Evolutionary conservation across 1,139 yeast genomes (phyloP), one percentile per base, ranked within the genome.

Genomic region (Scheffersomyces lignicola): DNA sequence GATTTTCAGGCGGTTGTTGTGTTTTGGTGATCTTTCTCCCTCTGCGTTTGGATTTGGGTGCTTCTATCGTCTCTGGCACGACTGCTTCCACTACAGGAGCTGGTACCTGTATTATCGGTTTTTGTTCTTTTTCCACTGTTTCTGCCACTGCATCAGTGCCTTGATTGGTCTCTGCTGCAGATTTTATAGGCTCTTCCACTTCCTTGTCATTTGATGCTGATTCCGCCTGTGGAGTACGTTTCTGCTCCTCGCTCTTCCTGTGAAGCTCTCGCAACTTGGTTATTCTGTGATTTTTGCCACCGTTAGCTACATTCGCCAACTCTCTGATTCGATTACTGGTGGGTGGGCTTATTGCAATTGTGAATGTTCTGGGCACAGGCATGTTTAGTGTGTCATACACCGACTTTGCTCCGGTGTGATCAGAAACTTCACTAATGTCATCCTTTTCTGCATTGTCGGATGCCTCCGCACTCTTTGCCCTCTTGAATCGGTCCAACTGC

Each of bases 401-500:
- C n/a, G n/a, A n/a, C n/a, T n/a, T n/a, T n/a, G n/a, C n/a, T n/a
- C n/a, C n/a, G n/a, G n/a, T n/a, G n/a, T n/a, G n/a, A n/a, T n/a
- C n/a, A n/a, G n/a, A n/a, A n/a, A n/a, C n/a, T n/a, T n/a, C n/a
- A n/a, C n/a, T n/a, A n/a, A n/a, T n/a, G n/a, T n/a, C n/a, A n/a
- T n/a, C n/a, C n/a, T n/a, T n/a, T n/a, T n/a, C n/a, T n/a, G n/a
- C n/a, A n/a, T n/a, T n/a, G n/a, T n/a, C 14, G 1, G 35, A 17
- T 5, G 36, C 30, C 10, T 15, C 5, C 7, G 29, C 14, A 14
- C 20, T 20, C 5, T 23, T 13, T 2, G 16, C 9, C 2, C 15
- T 13, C n/a, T 32, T 35, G 17, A 53, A 33, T 3, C 40, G 24
- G 29, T 51, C 54, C 30, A 54, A 38, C 28, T 45, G 48, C 2